Base-by-base conservation (phyloP, 768 basidiomycete genomes). In the Leccinum subtestaceum region DNA sequence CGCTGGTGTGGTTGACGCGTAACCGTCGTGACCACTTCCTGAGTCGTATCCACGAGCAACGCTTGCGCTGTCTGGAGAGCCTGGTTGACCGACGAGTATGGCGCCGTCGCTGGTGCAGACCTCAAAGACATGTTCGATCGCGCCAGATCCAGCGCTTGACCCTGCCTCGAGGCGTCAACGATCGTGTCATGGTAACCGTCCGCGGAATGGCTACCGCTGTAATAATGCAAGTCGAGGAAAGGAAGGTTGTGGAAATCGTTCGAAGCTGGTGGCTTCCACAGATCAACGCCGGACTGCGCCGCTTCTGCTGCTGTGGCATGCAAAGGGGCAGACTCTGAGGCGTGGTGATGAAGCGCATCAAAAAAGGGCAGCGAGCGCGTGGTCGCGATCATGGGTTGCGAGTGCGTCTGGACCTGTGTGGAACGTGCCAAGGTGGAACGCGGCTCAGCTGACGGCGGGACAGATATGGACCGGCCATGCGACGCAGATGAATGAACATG, bases 181-280 rank as follows among this genome's bases (percentile, higher is more conserved):
- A 52, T 48, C 60, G 53, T 53, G 49, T 72, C 70, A 5, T 67
- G 72, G 32, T 66, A 64, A n/a, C 69, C 67, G 11, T 72, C 71
- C 55, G 52, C 56, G n/a, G 66, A 55, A 65, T 66, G 62, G 23
- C 63, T 67, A 52, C 72, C 63, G 21, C 76, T 76, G 59, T 85
- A 86, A 68, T 89, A 89, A 67, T 91, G 89, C 70, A 91, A 68
- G 68, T 91, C 89, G 56, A 91, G 77, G 72, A 88, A 91, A 2
- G 87, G 83, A 2, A 89, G 71, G 60, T 83, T 80, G 52, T 84
- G 78, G 49, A 74, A 60, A 47, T 76, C 73, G 49, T 70, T 70
- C 6, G 62, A 58, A 29, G 58, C 61, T 19, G 69, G 62, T 19
- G 72, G 60, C 55, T 74, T 74, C 73, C 74, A 75, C 40, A 69